A percentile compares a stretch with the other conserved stretches of the same genome.
phyloP scores from a whole-genome alignment of 306 rosid genomes.

The Amphicarpaea edgeworthii region DNA sequence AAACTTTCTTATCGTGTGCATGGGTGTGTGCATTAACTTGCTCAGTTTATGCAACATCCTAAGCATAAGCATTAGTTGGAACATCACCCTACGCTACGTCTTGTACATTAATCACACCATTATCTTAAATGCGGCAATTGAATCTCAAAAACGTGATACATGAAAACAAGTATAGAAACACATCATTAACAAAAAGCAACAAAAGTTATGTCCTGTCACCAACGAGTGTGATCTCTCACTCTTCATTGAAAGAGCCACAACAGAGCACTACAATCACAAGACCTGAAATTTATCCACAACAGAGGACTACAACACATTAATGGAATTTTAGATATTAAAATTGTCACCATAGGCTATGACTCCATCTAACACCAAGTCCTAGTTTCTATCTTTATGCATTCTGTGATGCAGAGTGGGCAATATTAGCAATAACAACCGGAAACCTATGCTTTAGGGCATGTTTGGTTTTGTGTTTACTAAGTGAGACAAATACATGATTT shows the following conservation, averaged over 20 bases:
- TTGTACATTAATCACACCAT: background rate
- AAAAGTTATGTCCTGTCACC: background rate
- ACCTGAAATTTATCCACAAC: background rate
- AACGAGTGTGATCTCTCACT: background rate
- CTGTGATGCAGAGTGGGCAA: background rate
- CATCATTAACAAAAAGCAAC: background rate
- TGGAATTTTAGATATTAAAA: background rate
- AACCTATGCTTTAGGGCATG: background rate
- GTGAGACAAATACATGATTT: background rate
- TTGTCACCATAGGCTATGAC: background rate
- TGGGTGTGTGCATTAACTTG: too few relatives aligned
- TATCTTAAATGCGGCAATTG: background rate
- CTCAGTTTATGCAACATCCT: too few relatives aligned
- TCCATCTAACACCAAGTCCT: background rate
- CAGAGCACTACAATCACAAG: background rate
- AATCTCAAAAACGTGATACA: background rate
- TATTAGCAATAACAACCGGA: too few relatives aligned
- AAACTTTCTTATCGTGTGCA: too few relatives aligned
- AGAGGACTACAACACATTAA: background rate
- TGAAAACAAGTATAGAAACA: background rate
- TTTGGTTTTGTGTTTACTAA: background rate
- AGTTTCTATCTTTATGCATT: background rate
- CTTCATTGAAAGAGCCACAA: background rate
- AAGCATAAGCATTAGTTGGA: too few relatives aligned
- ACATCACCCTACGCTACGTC: too few relatives aligned